A percentile compares a stretch with the other conserved stretches of the same genome.
These are phyloP conservation scores for Fusarium verrucosum DNA, from an alignment of 2,329 filamentous ascomycete species.

Conservation along the genomic window DNA sequence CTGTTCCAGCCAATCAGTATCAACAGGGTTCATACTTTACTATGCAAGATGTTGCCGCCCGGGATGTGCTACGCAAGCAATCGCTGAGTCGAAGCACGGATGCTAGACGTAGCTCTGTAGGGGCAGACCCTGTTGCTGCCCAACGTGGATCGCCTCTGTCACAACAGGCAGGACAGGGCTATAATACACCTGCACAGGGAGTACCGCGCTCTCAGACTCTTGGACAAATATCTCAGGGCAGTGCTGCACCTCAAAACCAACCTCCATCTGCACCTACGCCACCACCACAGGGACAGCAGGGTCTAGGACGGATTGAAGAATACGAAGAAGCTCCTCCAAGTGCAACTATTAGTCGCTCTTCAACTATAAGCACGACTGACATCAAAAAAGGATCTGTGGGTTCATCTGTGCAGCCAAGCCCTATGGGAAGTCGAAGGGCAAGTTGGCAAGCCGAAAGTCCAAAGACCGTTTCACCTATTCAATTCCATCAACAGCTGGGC, in stretches of 20 bases:
- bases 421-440: conserved; percentile 32
- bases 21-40: conserved; percentile 38
- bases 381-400: conserved; percentile 28
- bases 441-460: conserved; percentile 36
- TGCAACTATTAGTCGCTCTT: conserved; percentile 29
- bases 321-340: conserved; percentile 33
- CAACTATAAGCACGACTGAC: conserved; percentile 23
- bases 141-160: conserved; percentile 26
- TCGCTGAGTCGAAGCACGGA: conserved; percentile 33
- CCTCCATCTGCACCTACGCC: conserved; percentile 3
- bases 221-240: conserved; percentile 25
- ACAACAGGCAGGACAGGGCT: conserved; percentile 5
- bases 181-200: conserved; percentile 2
- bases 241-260: conserved; percentile 12
- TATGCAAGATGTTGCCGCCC: conserved; percentile 22
- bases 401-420: conserved; percentile 32
- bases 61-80: conserved; percentile 41
- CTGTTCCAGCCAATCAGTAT: conserved; percentile 16
- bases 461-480: conserved; percentile 11
- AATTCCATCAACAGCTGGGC: conserved; percentile 20
- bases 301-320: conserved; percentile 42
- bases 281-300: conserved; percentile 27
- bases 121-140: conserved; percentile 24
- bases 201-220: conserved; percentile 24
- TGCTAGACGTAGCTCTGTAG: conserved; percentile 34